A percentile compares a stretch with the other conserved stretches of the same genome.
phyloP scores from a whole-genome alignment of 2,329 filamentous ascomycete species.

The Stagonosporopsis tanaceti region DNA sequence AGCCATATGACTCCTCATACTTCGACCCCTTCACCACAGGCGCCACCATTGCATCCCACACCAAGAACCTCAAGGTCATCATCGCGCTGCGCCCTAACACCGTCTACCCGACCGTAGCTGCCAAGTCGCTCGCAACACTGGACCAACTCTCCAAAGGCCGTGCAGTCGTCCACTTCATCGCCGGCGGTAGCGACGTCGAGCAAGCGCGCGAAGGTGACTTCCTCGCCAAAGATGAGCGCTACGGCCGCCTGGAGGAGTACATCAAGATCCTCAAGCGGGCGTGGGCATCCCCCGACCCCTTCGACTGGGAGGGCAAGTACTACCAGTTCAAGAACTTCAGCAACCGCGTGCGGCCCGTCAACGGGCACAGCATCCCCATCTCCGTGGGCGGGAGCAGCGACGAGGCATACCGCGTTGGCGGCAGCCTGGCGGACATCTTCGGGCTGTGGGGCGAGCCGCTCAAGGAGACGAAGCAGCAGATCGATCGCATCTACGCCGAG shows the following conservation, averaged over 20 bases:
- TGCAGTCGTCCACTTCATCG: constrained; percentile 70
- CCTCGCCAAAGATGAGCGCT: constrained; percentile 64
- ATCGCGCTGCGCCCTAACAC: constrained; percentile 70
- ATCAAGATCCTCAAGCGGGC: constrained; percentile 67
- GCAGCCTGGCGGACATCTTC: constrained; percentile 67
- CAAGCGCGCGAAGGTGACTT: constrained; percentile 69
- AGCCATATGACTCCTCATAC: constrained; percentile 65
- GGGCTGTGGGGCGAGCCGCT: constrained; percentile 70
- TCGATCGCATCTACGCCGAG: constrained; percentile 67
- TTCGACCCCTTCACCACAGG: constrained; percentile 67
- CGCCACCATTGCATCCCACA: constrained; percentile 64
- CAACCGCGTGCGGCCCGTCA: constrained; percentile 62
- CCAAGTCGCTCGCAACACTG: constrained; percentile 68
- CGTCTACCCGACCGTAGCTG: constrained; percentile 68
- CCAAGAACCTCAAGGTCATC: constrained; percentile 68
- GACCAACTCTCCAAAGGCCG: constrained; percentile 66
- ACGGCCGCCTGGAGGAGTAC: constrained; percentile 67
- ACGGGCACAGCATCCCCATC: constrained; percentile 62
- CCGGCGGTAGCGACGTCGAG: constrained; percentile 67
- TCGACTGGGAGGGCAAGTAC: constrained; percentile 68
- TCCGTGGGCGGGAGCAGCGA: constrained; percentile 67
- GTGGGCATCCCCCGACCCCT: constrained; percentile 65
- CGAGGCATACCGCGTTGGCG: constrained; percentile 67
- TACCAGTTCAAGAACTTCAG: constrained; percentile 67
- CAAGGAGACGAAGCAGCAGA: constrained; percentile 70